Evolutionary conservation across 192 early-diverging fungal species (phyloP), one percentile per base, ranked within the genome.

Genomic region (Fimicolochytrium jonesii): DNA sequence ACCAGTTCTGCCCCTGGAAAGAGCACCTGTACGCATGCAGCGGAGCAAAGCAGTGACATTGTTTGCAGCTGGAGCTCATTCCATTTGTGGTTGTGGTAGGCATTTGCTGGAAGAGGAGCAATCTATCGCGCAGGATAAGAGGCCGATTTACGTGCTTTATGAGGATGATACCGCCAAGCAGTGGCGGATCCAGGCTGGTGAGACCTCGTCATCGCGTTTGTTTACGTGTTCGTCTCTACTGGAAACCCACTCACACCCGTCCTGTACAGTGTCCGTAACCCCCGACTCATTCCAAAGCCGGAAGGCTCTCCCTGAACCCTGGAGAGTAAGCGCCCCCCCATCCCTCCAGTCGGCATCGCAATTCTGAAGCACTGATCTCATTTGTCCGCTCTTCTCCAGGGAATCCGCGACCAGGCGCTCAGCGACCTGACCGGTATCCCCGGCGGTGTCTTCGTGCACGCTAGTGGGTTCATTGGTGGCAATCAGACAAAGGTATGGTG

Each of bases 1-100:
- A 92, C 32, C 78, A 78, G 47, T 85, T 85, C 36, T 94, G 92
- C 64, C 95, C 95, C 7, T 98, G 93, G 93, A 95, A 95, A 75
- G 90, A 92, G 42, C 92, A 97, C 59, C 65, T 97, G 60, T 78
- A 86, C 23, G 80, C 74, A 6, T 58, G n/a, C n/a, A n/a, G n/a
- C n/a, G n/a, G n/a, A n/a, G n/a, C 37, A 41, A 11, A 11, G 37
- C 9, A 11, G 9, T n/a, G 37, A 41, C 37, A 41, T 41, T 41
- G 37, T n/a, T 41, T 41, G 37, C 9, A 60, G 64, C 63, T 61
- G 17, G 42, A 53, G 30, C n/a, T 70, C 53, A n/a, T n/a, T n/a
- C n/a, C n/a, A n/a, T n/a, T n/a, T n/a, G n/a, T n/a, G n/a, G n/a
- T 41, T 47, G 2, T 20, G 7, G 0, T 41, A 55, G 36, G 23